Conservation (phyloP, 805 yeast genomes). For the Candida koratica region DNA sequence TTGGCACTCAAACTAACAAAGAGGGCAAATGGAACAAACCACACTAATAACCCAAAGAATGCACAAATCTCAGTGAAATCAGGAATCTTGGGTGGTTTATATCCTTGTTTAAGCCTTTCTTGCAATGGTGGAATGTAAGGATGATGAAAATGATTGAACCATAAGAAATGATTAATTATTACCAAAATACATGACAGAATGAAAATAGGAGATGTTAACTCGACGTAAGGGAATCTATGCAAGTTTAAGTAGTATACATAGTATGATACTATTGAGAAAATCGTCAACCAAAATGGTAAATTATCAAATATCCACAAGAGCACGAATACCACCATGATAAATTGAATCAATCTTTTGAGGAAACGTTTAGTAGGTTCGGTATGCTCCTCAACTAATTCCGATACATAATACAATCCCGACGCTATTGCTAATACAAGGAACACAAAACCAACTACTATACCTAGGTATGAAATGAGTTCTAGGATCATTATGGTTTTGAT, state of each 20-base stretch:
- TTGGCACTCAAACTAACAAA: constrained; percentile 90
- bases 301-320: constrained; percentile 69
- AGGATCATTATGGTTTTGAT: constrained; percentile 28
- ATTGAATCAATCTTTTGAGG: constrained; percentile 58
- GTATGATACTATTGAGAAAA: constrained; percentile 69
- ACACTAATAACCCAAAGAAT: constrained; percentile 87
- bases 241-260: constrained; percentile 73
- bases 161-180: constrained; percentile 73
- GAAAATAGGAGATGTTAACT: constrained; percentile 67
- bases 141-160: constrained; percentile 83
- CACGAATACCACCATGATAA: constrained; percentile 50
- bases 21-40: constrained; percentile 91
- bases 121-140: constrained; percentile 69
- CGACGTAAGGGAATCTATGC: constrained; percentile 77
- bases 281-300: constrained; percentile 66
- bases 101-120: constrained; percentile 53
- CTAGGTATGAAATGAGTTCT: constrained; percentile 36
- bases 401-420: constrained; percentile 84
- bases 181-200: constrained; percentile 69
- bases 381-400: constrained; percentile 92
- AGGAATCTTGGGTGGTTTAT: constrained; percentile 65
- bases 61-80: constrained; percentile 89
- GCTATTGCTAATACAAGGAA: constrained; percentile 58
- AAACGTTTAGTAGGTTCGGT: constrained; percentile 77
- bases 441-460: constrained; percentile 36